Percentiles rank a stretch among this genome's conserved stretches.
Conservation (phyloP, 2,329 filamentous ascomycete genomes). For the Dichotomopilus funicola region DNA sequence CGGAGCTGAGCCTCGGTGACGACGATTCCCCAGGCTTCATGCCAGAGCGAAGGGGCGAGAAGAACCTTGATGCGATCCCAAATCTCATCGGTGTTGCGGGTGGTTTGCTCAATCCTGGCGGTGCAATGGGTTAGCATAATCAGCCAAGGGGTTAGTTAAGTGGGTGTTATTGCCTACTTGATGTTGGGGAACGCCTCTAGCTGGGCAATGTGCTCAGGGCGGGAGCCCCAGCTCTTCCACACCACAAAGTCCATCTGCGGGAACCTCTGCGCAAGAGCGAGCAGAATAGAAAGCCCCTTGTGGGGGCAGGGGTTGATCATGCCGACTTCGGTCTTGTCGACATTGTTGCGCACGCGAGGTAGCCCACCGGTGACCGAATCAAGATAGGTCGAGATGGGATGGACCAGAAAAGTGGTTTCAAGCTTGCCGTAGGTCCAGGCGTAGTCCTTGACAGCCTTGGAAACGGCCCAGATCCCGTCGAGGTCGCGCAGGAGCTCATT, state of each 20-base stretch:
- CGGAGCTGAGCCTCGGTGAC: slow-evolving; percentile 25
- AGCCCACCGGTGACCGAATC: slow-evolving; percentile 13
- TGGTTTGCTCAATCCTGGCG: slow-evolving; percentile 17
- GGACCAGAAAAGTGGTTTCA: slow-evolving; percentile 21
- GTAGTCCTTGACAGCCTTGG: slow-evolving; percentile 21
- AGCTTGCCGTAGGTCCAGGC: slow-evolving; percentile 20
- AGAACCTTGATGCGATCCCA: slow-evolving; percentile 25
- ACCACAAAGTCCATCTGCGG: slow-evolving; percentile 22
- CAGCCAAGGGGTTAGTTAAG: not conserved
- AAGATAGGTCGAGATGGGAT: slow-evolving; percentile 20
- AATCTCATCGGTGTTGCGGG: slow-evolving; percentile 21
- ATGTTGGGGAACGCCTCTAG: slow-evolving; percentile 19
- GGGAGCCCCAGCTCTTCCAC: slow-evolving; percentile 24
- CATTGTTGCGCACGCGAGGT: slow-evolving; percentile 19
- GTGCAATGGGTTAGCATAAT: slow-evolving; percentile 6
- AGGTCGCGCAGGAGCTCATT: slow-evolving; percentile 17
- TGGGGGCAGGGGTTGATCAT: slow-evolving; percentile 25
- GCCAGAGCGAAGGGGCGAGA: slow-evolving; percentile 22
- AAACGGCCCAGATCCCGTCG: slow-evolving; percentile 24
- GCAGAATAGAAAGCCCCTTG: slow-evolving; percentile 21
- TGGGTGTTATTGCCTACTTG: slow-evolving; percentile 9
- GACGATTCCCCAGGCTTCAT: slow-evolving; percentile 24
- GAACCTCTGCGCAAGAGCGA: slow-evolving; percentile 18
- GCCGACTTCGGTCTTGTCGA: slow-evolving; percentile 22
- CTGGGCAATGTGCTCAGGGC: slow-evolving; percentile 9